phyloP scores from a whole-genome alignment of 1,284 basidiomycete species.

The Meripilus lineatus region DNA sequence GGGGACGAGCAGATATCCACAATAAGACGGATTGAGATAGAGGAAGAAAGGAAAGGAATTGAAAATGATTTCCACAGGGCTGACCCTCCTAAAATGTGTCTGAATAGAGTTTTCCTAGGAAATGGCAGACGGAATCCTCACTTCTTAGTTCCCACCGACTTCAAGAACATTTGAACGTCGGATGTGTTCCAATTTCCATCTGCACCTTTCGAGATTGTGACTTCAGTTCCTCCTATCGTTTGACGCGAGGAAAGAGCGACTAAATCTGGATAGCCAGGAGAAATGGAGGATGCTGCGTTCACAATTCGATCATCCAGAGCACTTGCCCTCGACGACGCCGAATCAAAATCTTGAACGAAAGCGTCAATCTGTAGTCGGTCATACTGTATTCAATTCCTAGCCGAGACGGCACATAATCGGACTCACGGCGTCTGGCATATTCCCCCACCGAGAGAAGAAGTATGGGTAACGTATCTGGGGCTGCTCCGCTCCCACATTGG shows the following conservation, averaged over 20 bases:
- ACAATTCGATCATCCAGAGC: slow-evolving; percentile 22
- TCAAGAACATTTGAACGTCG: slow-evolving; percentile 47
- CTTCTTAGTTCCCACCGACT: slow-evolving; percentile 18
- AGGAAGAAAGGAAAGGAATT: slow-evolving; percentile 39
- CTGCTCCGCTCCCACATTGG: no score
- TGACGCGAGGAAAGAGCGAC: slow-evolving; percentile 38
- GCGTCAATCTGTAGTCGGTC: slow-evolving; percentile 19
- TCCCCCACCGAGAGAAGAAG: no score
- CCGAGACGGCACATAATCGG: no score
- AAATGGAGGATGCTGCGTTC: slow-evolving; percentile 17
- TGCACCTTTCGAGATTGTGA: slow-evolving; percentile 26
- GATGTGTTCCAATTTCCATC: slow-evolving; percentile 31
- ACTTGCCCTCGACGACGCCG: slow-evolving; percentile 16
- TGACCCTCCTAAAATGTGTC: slow-evolving; percentile 26
- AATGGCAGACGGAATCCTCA: slow-evolving; percentile 3
- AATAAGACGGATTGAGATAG: slow-evolving; percentile 38
- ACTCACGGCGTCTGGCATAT: no score
- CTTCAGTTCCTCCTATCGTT: slow-evolving; percentile 34
- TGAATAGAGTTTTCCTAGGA: background rate
- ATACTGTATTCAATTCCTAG: no score
- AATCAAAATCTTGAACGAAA: slow-evolving; percentile 21
- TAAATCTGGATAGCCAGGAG: slow-evolving; percentile 21
- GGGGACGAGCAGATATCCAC: slow-evolving; percentile 35
- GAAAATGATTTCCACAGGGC: slow-evolving; percentile 43
- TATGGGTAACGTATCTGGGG: no score